These are phyloP conservation scores for Avicennia marina DNA, from an alignment of 257 asterid genomes.

Conservation along the genomic window DNA sequence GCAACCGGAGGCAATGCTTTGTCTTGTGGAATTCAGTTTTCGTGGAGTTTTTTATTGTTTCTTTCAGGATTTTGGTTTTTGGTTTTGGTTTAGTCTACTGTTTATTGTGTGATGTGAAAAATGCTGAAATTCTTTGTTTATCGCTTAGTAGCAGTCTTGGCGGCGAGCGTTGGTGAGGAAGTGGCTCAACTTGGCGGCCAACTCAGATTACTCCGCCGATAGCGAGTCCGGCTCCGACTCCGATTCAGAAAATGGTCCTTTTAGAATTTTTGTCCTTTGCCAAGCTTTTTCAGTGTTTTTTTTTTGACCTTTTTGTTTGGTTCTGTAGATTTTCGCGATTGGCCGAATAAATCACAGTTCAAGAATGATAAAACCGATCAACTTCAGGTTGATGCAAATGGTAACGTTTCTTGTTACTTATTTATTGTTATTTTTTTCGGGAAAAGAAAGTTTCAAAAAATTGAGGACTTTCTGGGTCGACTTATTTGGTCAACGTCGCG, in stretches of 20 bases:
- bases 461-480: no score
- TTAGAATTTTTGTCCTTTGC: background rate
- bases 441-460: background rate
- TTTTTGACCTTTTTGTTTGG: background rate
- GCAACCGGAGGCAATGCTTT: constrained; percentile 18
- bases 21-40: background rate
- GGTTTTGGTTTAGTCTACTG: background rate
- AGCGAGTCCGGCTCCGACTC: constrained; percentile 47
- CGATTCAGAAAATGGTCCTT: constrained; percentile 35
- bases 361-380: constrained; percentile 35
- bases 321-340: constrained; percentile 34
- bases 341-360: constrained; percentile 45
- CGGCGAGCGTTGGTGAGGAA: constrained; percentile 79
- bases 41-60: background rate
- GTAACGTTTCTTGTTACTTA: background rate
- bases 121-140: constrained; percentile 59
- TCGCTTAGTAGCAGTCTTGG: constrained; percentile 72
- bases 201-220: constrained; percentile 78
- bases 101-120: constrained; percentile 23
- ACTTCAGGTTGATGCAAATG: constrained; percentile 27
- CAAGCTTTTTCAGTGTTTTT: background rate
- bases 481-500: background rate
- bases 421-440: background rate
- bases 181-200: constrained; percentile 54
- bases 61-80: background rate